Base-by-base conservation (phyloP, 2,329 filamentous ascomycete genomes). In the Calonectria henricotiae region DNA sequence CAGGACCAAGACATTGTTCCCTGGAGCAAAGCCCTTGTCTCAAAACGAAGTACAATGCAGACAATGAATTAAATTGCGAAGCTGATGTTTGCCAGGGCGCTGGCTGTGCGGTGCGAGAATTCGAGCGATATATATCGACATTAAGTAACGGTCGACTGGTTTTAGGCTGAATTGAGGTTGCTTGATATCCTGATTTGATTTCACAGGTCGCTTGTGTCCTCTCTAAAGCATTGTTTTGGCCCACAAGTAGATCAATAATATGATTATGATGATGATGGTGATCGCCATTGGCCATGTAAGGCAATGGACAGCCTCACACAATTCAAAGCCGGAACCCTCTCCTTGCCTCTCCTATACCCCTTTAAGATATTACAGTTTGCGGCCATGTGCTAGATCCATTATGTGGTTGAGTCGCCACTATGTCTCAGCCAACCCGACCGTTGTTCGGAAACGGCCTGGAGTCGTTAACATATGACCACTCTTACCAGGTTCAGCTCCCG, bases 11-110 rank as follows among this genome's bases (percentile, higher is more conserved):
- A 25, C n/a, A 58, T 39, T 58, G 51, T 58, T 39, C 32, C 12
- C n/a, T 35, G 6, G n/a, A 55, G 30, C n/a, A 55, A 55, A 23
- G 32, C 51, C 32, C 1, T 55, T 55, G 51, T 55, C n/a, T 55
- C n/a, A 55, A 58, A 39, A 6, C 12, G 9, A 58, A 39, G 51
- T 5, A 17, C 5, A 37, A 39, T 15, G 30, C 1, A 9, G 51
- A 17, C 32, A 39, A 39, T 39, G 20, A 25, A 58, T 27, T 23
- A 9, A 39, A 25, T 58, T 39, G 8, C 23, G 20, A 58, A 25
- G 51, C 12, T 25, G 20, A 25, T n/a, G 3, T 58, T n/a, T 15
- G 17, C 6, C 20, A 11, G 37, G 51, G 20, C 20, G 6, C 51
- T 30, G n/a, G 20, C 49, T 23, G 17, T 12, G 13, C 20, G 51